phyloP scores from a whole-genome alignment of 495 filamentous ascomycete species.

The Penicillium nucicola region DNA sequence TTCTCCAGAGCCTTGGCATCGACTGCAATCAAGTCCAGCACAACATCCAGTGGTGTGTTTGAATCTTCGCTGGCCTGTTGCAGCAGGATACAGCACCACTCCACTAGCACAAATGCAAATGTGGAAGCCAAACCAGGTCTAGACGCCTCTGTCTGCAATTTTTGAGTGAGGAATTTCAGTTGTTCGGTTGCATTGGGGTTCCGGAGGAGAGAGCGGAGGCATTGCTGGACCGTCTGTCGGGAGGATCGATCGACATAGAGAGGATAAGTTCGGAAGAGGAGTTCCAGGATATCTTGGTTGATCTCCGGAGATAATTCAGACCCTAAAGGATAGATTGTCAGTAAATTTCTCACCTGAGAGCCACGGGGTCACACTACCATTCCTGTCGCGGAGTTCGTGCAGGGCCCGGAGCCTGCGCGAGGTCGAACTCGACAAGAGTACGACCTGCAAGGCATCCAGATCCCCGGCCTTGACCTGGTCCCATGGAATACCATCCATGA shows the following conservation, averaged over 20 bases:
- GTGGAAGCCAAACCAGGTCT: slow-evolving; percentile 72
- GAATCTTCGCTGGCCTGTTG: slow-evolving; percentile 52
- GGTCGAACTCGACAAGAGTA: slow-evolving; percentile 48
- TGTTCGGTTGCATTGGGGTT: slow-evolving; percentile 45
- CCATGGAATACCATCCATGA: slow-evolving; percentile 50
- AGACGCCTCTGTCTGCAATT: slow-evolving; percentile 57
- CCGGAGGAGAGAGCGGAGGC: slow-evolving; percentile 63
- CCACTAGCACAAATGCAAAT: slow-evolving; percentile 83
- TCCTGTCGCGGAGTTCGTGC: slow-evolving; percentile 47
- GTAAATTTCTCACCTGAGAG: not conserved
- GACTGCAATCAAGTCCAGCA: slow-evolving; percentile 57
- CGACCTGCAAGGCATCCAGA: slow-evolving; percentile 43
- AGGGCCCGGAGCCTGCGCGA: slow-evolving; percentile 45
- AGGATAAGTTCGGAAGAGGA: slow-evolving; percentile 81
- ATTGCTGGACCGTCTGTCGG: slow-evolving; percentile 73
- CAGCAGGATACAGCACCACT: slow-evolving; percentile 80
- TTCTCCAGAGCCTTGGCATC: slow-evolving; percentile 71
- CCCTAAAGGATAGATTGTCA: slow-evolving; percentile 18
- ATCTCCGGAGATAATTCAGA: slow-evolving; percentile 34
- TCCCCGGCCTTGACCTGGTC: slow-evolving; percentile 47
- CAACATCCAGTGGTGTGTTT: slow-evolving; percentile 61
- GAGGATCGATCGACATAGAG: slow-evolving; percentile 84
- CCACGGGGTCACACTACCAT: slow-evolving; percentile 27
- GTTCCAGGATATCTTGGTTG: slow-evolving; percentile 50
- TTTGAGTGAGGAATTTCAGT: slow-evolving; percentile 58